Evolutionary conservation across 495 filamentous ascomycete genomes (phyloP), one percentile per base, ranked within the genome.

Genomic region (Delitschia confertaspora): DNA sequence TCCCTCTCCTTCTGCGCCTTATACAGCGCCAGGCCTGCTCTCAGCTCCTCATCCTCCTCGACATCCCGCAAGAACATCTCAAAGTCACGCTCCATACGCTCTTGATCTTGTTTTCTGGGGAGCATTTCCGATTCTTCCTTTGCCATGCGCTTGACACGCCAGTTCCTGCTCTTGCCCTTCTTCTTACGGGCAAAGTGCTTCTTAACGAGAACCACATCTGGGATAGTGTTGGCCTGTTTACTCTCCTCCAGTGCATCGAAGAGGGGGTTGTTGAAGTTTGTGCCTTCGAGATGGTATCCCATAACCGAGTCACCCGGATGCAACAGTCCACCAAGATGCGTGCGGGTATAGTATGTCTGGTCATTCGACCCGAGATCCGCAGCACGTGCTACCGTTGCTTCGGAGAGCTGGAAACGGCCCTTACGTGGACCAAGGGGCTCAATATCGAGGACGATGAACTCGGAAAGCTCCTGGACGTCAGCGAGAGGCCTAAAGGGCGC

Each of bases 41-140:
- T 72, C 37, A 99, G 69, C 53, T 99, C 93, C 27, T 79, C 71
- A 60, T 99, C 93, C 60, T 95, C 88, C 63, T 99, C 93, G 8
- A 99, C 82, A 63, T 96, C 93, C 29, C 84, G 77, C 66, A 99
- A 66, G 76, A 99, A 99, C 78, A 84, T 78, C 70, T 99, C 93
- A 60, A 87, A 96, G 63, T 99, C 91, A 27, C 76, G 71, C 51
- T 96, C 93, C 58, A 87, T 77, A 32, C 78, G 73, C 39, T 86
- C 82, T 50, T 83, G 79, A 59, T 96, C 89, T 37, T 85, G 68
- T 60, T 86, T 83, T 63, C 79, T 76, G 24, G 77, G 79, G 36
- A 81, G 63, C 62, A 93, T 71, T 49, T 88, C 85, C 33, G 81
- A 79, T 57, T 96, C 83, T 36, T 95, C 88, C 61, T 75, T 78